phyloP scores from a whole-genome alignment of 192 early-diverging fungal species.

The Cetraspora pellucida region DNA sequence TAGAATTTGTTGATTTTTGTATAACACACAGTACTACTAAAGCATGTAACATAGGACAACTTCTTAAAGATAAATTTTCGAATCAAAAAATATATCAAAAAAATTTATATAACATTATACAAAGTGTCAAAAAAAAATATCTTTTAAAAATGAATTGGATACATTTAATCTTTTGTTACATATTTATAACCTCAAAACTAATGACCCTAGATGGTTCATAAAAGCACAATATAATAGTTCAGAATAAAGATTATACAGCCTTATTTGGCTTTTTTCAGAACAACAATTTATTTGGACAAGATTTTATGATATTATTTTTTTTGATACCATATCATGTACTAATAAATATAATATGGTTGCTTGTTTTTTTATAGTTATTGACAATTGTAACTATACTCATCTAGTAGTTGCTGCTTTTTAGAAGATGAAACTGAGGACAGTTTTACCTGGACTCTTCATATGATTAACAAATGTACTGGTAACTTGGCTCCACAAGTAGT shows the following conservation, averaged over 20 bases:
- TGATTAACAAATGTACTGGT: too few relatives aligned
- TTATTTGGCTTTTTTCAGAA: conserved; percentile 3
- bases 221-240: neutral
- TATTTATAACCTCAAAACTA: too few relatives aligned
- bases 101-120: too few relatives aligned
- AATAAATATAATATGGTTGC: neutral
- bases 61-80: neutral
- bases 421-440: too few relatives aligned
- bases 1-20: conserved; percentile 11
- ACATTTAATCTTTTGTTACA: too few relatives aligned
- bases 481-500: too few relatives aligned
- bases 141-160: too few relatives aligned
- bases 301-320: conserved; percentile 7
- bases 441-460: too few relatives aligned
- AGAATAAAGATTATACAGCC: neutral
- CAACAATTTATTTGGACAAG: neutral
- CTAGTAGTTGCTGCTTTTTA: too few relatives aligned
- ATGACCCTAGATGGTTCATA: conserved; percentile 5
- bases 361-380: too few relatives aligned
- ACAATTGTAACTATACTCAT: too few relatives aligned
- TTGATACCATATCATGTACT: neutral
- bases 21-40: neutral
- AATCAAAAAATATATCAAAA: neutral
- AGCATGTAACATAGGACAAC: neutral
- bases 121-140: too few relatives aligned